These are phyloP conservation scores for Irpex rosettiformis DNA, from an alignment of 1,284 basidiomycete species.

Conservation along the genomic window DNA sequence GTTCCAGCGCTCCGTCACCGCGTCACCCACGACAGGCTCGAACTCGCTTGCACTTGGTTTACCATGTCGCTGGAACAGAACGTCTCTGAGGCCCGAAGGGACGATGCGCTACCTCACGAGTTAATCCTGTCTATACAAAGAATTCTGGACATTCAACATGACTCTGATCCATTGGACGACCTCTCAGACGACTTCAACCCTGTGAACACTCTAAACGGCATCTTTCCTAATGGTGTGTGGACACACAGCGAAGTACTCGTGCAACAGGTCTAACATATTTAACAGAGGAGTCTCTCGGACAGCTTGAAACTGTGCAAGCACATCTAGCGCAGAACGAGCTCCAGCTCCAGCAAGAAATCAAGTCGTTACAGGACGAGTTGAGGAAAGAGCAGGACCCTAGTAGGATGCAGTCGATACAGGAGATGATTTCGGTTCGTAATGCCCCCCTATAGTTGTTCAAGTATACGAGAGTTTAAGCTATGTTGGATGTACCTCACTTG, in stretches of 20 bases:
- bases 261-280: background rate
- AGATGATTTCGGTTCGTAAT: slow-evolving; percentile 82
- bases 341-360: slow-evolving; percentile 72
- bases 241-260: background rate
- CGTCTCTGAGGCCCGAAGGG: slow-evolving; percentile 14
- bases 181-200: slow-evolving; percentile 57
- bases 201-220: slow-evolving; percentile 59
- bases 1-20: too few species aligned
- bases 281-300: slow-evolving; percentile 64
- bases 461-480: background rate
- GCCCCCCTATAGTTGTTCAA: background rate
- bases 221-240: slow-evolving; percentile 72
- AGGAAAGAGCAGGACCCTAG: slow-evolving; percentile 77
- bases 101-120: slow-evolving; percentile 59
- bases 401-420: slow-evolving; percentile 85
- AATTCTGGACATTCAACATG: slow-evolving; percentile 52
- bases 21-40: too few species aligned
- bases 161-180: slow-evolving; percentile 52
- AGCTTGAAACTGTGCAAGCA: slow-evolving; percentile 60
- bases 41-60: background rate
- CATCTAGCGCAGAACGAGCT: slow-evolving; percentile 58
- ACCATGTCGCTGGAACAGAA: background rate
- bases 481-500: background rate
- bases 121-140: slow-evolving; percentile 65
- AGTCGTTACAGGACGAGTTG: slow-evolving; percentile 63